Percentiles rank a stretch among this genome's conserved stretches.
Conservation (phyloP, 2,329 filamentous ascomycete genomes). For the Drechslerella dactyloides region DNA sequence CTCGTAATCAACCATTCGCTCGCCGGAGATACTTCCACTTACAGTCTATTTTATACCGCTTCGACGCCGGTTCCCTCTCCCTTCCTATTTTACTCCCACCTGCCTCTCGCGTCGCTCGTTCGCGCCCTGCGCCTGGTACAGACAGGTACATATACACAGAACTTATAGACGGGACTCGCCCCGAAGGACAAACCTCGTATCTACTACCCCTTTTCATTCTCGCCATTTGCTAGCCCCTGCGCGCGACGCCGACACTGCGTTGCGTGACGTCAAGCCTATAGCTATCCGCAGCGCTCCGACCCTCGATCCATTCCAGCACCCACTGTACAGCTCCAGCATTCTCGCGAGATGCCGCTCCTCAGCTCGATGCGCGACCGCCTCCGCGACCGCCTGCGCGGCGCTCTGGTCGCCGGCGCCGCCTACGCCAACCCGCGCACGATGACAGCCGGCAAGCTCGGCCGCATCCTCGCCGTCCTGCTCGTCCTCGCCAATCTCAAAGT, state of each 20-base stretch:
- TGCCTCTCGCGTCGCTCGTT: conserved; percentile 13
- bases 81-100: conserved; percentile 1
- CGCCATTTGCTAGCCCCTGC: conserved; percentile 18
- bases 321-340: not conserved
- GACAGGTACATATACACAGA: too few relatives aligned
- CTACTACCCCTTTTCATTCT: conserved; percentile 20
- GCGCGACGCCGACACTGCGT: conserved; percentile 1
- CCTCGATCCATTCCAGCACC: too few relatives aligned
- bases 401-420: conserved; percentile 29
- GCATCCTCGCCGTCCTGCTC: conserved; percentile 60
- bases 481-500: conserved; percentile 74
- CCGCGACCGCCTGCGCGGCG: conserved; percentile 18
- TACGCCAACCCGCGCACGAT: conserved; percentile 39
- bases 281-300: too few relatives aligned
- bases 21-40: too few relatives aligned
- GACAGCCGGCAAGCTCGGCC: conserved; percentile 36
- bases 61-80: conserved; percentile 5
- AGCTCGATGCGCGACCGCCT: conserved; percentile 30
- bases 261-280: conserved; percentile 2
- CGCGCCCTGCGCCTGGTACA: too few relatives aligned
- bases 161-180: not conserved
- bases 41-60: too few relatives aligned
- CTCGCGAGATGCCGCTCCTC: conserved; percentile 16
- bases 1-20: too few relatives aligned
- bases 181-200: conserved; percentile 11